Evolutionary conservation across 495 filamentous ascomycete genomes (phyloP), one percentile per base, ranked within the genome.

Genomic region (Xeromyces bisporus): DNA sequence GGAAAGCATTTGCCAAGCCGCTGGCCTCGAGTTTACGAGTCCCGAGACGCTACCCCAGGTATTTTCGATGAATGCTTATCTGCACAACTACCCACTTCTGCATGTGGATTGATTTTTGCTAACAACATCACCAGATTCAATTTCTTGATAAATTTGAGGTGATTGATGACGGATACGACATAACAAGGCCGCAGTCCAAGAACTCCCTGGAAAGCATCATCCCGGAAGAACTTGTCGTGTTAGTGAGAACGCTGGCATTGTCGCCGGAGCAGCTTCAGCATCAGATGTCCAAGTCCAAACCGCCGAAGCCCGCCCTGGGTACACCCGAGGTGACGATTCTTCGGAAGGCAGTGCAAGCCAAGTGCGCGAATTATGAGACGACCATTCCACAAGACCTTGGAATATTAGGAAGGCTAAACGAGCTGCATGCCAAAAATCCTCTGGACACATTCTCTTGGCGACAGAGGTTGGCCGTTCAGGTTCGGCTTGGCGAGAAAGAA

Each of bases 401-500:
- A 23, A 30, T 81, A 2, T 41, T 86, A 16, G 31, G 39, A 9
- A 40, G 44, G 16, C 33, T 60, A 20, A 30, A 33, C 20, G 41
- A 47, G 2, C 24, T 38, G 3, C 33, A 43, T 18, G 34, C 45
- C 4, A 34, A 38, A n/a, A 33, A 23, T 16, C 28, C 43, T 6
- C 32, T 50, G 23, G 47, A 53, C 12, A 44, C 26, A 21, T 46
- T 43, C 4, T 11, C 38, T 9, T 48, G 53, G 3, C 56, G 77
- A 29, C 55, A 41, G 23, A 63, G 48, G 26, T 84, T 83, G 75
- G 84, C 85, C 0, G 42, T 82, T 2, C 58, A 78, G 37, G 79
- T 93, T 21, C 69, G 85, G 28, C 51, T 73, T 21, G 86, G 85
- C 6, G 86, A 93, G 53, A 92, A 91, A 46, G 56, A 66, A 33